phyloP scores from a whole-genome alignment of 768 basidiomycete genomes.

The Asterophora lycoperdoides region DNA sequence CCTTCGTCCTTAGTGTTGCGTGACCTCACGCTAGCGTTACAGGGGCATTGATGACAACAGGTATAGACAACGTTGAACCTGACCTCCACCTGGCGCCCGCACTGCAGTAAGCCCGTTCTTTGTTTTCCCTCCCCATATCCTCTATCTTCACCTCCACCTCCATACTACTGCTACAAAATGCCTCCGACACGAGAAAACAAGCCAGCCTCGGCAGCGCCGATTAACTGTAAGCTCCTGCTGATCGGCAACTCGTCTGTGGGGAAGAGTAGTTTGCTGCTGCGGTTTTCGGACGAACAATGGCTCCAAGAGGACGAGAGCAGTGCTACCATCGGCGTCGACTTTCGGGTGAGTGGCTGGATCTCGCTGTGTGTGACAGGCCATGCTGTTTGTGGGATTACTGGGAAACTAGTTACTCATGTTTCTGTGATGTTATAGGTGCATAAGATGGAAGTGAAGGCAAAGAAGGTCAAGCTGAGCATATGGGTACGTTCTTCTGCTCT shows the following conservation, averaged over 20 bases:
- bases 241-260: constrained; percentile 91
- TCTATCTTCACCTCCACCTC: neutral
- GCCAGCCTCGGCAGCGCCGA: constrained; percentile 33
- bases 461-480: constrained; percentile 89
- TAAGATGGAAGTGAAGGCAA: constrained; percentile 81
- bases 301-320: constrained; percentile 86
- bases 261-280: constrained; percentile 82
- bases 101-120: neutral
- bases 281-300: constrained; percentile 98
- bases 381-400: neutral
- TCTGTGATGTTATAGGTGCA: constrained; percentile 53
- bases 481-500: constrained; percentile 65
- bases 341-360: constrained; percentile 64
- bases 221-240: constrained; percentile 80
- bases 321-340: constrained; percentile 83
- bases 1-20: too few species aligned
- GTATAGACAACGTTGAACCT: neutral
- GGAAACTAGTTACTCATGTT: neutral
- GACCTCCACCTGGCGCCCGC: neutral
- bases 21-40: too few species aligned
- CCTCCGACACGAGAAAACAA: constrained; percentile 26
- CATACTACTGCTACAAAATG: constrained; percentile 20
- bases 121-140: too few species aligned
- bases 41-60: neutral
- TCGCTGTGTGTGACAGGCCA: too few species aligned